A percentile compares a stretch with the other conserved stretches of the same genome.
phyloP scores from a whole-genome alignment of 78 protist genomes.

The Chrysochromulina parva region DNA sequence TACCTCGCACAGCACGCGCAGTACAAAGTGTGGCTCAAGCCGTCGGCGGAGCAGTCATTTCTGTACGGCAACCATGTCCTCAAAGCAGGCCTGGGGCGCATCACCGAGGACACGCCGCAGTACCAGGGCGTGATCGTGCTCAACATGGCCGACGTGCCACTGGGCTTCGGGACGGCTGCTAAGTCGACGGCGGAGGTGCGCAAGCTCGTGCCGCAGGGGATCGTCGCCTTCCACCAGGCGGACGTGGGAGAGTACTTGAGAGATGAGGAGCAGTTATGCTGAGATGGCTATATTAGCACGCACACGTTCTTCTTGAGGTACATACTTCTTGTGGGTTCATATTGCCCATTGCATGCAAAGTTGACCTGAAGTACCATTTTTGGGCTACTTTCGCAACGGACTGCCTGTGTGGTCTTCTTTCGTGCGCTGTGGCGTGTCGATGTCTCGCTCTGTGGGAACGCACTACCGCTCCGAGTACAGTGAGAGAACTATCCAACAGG shows the following conservation, averaged over 20 bases:
- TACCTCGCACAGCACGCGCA: conserved; percentile 76
- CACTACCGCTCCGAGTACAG: no score
- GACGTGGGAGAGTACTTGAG: conserved; percentile 98
- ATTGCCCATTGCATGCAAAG: no score
- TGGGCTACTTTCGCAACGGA: no score
- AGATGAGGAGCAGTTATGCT: conserved; percentile 67
- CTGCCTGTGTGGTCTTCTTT: no score
- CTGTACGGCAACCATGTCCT: conserved; percentile 97
- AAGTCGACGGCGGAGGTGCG: conserved; percentile 80
- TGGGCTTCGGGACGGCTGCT: conserved; percentile 91
- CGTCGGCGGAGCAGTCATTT: conserved; percentile 93
- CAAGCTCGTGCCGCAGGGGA: conserved; percentile 79
- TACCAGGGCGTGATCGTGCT: conserved; percentile 95
- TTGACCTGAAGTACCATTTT: no score
- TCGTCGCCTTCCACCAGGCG: conserved; percentile 86
- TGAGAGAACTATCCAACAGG: no score
- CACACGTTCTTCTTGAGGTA: no score
- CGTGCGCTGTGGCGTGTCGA: no score
- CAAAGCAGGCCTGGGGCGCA: conserved; percentile 91
- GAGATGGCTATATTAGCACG: no score
- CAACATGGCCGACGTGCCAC: conserved; percentile 92
- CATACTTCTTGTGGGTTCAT: no score
- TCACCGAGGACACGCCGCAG: conserved; percentile 95
- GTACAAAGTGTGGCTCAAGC: conserved; percentile 97
- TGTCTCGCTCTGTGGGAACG: no score